Conservation (phyloP, 768 basidiomycete genomes). For the Trametes elegans region DNA sequence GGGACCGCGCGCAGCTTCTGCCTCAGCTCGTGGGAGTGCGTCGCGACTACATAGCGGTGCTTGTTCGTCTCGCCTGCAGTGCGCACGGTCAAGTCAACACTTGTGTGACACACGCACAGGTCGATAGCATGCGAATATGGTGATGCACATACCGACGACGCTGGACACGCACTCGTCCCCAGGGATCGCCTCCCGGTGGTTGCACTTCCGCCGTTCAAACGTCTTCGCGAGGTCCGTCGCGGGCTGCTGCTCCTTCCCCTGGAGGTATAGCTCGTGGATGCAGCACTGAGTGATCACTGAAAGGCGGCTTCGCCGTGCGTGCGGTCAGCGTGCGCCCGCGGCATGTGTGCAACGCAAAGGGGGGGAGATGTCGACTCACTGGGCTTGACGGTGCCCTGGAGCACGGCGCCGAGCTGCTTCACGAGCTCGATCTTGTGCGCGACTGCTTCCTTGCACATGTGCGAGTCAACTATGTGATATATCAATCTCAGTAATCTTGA, state of each 20-base stretch:
- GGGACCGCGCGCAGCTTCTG: constrained; percentile 67
- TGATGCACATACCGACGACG: constrained; percentile 75
- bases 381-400: constrained; percentile 87
- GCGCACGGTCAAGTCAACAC: neutral
- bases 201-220: constrained; percentile 93
- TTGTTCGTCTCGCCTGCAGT: constrained; percentile 74
- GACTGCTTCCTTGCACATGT: constrained; percentile 70
- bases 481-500: constrained; percentile 8
- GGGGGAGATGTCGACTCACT: constrained; percentile 55
- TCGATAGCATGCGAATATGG: neutral
- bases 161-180: constrained; percentile 80
- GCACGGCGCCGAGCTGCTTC: constrained; percentile 70
- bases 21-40: constrained; percentile 77
- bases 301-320: constrained; percentile 42
- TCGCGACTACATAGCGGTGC: constrained; percentile 88
- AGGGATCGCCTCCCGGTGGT: constrained; percentile 84
- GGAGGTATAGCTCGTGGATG: constrained; percentile 89
- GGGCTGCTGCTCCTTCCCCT: constrained; percentile 69
- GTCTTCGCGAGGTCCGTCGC: constrained; percentile 88
- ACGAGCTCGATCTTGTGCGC: constrained; percentile 72
- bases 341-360: neutral
- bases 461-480: constrained; percentile 76
- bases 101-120: neutral
- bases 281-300: constrained; percentile 99
- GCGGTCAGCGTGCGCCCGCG: constrained; percentile 11